Percentiles rank a stretch among this genome's conserved stretches.
phyloP scores from a whole-genome alignment of 345 rosid species.

The Syzygium aromaticum region DNA sequence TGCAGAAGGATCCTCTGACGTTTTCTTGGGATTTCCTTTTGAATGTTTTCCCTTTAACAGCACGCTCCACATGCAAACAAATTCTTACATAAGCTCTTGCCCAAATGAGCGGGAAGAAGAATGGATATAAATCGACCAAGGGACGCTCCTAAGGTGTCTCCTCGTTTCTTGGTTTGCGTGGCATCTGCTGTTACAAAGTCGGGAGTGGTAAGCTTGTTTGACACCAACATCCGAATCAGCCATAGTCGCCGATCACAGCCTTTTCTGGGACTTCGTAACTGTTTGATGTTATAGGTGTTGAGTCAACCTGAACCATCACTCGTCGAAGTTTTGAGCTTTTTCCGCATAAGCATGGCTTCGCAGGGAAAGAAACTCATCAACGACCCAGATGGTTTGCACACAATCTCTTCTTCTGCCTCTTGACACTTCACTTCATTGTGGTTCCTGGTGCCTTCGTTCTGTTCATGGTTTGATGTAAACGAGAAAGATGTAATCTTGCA shows the following conservation, averaged over 20 bases:
- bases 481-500: not conserved
- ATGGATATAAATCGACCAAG: not conserved
- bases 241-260: not conserved
- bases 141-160: not conserved
- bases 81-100: not conserved
- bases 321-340: not conserved
- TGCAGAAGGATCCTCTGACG: not conserved
- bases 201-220: not conserved
- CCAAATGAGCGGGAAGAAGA: not conserved
- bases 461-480: not conserved
- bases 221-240: not conserved
- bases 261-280: not conserved
- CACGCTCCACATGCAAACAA: not conserved
- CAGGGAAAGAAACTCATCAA: constrained; percentile 5
- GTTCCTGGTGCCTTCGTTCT: not conserved
- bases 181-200: too few relatives aligned
- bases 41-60: not conserved
- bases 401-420: not conserved
- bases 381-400: constrained; percentile 6
- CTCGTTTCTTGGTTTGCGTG: too few relatives aligned
- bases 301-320: not conserved
- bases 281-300: not conserved
- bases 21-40: not conserved
- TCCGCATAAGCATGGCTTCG: not conserved
- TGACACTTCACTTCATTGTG: not conserved